Base-by-base conservation (phyloP, 139 green algal species). In the Dunaliella sp. region DNA sequence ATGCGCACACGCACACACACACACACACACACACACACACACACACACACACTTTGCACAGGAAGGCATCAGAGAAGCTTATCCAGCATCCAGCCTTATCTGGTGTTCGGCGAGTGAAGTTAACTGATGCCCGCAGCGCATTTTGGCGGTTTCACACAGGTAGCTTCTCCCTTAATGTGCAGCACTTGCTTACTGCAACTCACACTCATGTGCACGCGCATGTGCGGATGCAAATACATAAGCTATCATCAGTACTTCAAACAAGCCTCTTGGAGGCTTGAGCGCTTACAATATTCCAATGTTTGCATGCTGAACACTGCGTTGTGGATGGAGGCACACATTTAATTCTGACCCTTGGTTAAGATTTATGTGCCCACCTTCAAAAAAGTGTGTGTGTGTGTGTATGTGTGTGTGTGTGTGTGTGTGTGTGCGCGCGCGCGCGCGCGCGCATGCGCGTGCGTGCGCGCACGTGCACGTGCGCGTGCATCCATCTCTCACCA, bases 101-200 rank as follows among this genome's bases (percentile, higher is more conserved):
- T 7, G 80, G 82, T 31, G 86, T 92, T 82, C 83, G 84, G 77
- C 83, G 88, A 7, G 88, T 94, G 30, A 85, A 84, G 79, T 87
- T 94, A 24, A 81, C 83, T 1, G 35, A 38, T n/a, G 72, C 82
- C 1, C 77, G 74, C 3, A 88, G 83, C n/a, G 84, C 88, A n/a
- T 94, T 94, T 79, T 94, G 91, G 91, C 86, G 91, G 75, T 92
- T 90, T 84, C 89, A 94, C 85, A 94, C 91, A 22, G 84, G 81
- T 16, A 83, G 85, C 1, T 72, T 88, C 73, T 84, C 2, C 72
- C 16, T 24, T 36, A 77, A n/a, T 26, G 36, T 77, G 48, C 32
- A 36, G 30, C 75, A 7, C 75, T 7, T 80, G n/a, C 75, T n/a
- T 32, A 22, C 21, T 36, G n/a, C 79, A 59, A 72, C 25, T 31